Conservation (phyloP, 441 rosid genomes). For the Aleurites moluccanus region DNA sequence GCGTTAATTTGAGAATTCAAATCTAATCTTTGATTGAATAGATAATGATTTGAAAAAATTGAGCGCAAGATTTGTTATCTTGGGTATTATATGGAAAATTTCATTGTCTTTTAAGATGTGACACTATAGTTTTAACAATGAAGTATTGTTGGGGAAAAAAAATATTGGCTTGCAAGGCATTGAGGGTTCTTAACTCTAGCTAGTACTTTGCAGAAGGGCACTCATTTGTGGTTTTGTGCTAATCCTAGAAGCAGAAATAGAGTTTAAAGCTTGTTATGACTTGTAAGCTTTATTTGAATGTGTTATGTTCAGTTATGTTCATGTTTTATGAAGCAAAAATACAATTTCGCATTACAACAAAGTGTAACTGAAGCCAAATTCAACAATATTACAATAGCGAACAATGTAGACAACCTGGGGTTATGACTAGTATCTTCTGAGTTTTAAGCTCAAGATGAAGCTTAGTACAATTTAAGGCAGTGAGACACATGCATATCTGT, state of each 20-base stretch:
- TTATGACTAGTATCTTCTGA: neutral
- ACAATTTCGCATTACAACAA: neutral
- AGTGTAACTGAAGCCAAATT: neutral
- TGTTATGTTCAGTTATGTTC: neutral
- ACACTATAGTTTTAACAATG: too few relatives aligned
- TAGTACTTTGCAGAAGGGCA: neutral
- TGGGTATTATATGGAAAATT: too few relatives aligned
- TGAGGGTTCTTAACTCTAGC: too few relatives aligned
- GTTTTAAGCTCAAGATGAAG: neutral
- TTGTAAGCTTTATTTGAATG: neutral
- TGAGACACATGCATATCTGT: neutral
- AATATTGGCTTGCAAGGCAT: too few relatives aligned
- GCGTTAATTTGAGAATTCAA: too few relatives aligned
- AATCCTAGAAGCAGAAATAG: neutral
- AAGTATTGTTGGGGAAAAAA: too few relatives aligned
- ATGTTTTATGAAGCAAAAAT: neutral
- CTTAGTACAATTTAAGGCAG: neutral
- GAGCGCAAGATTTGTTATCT: too few relatives aligned
- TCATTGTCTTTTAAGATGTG: neutral
- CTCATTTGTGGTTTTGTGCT: neutral
- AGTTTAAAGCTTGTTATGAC: neutral
- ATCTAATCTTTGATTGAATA: too few relatives aligned
- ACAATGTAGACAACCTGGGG: neutral
- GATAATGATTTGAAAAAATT: too few relatives aligned
- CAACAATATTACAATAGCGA: neutral